Evolutionary conservation across 2,329 filamentous ascomycete genomes (phyloP), one percentile per base, ranked within the genome.

Genomic region (Diaporthe nobilis): DNA sequence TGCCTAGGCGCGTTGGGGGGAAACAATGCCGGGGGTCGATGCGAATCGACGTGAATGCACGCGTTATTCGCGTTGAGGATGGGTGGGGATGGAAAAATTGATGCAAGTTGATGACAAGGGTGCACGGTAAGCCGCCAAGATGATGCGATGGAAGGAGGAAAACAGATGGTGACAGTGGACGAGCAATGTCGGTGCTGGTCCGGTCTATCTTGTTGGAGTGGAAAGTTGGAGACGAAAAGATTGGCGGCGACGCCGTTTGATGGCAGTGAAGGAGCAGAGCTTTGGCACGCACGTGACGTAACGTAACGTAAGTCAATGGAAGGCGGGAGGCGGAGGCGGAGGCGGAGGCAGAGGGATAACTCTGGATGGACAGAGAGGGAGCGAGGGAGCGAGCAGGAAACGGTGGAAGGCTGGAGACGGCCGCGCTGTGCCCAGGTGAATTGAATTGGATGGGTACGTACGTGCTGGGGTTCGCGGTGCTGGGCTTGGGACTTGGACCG

Each of bases 1-100:
- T 80, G 77, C 79, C 78, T 78, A 77, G 77, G 75, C 76, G 78
- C 77, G 77, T 77, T 61, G 57, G 74, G 53, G 57, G 67, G 53
- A 55, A 76, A 67, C 75, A 72, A 76, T 71, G 73, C 74, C 57
- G 51, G 71, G 71, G 75, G 51, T 31, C 20, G 68, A 68, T 71
- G 39, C 49, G 55, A 42, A 73, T 44, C 22, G 67, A 72, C 73
- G 76, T 75, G 72, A 28, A 73, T 68, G 72, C 44, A 76, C 78
- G 78, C 77, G 78, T 78, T 74, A 63, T 49, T 77, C 78, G 76
- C 77, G 77, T 78, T 60, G 65, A 72, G 60, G 72, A 75, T 77
- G 72, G 34, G 67, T 73, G 44, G 57, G 55, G 72, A 73, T 71
- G 39, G 57, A 61, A 71, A 73, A 63, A 75, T 77, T 57, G 73